Conservation (phyloP, 805 yeast genomes). For the Priceomyces carsonii region DNA sequence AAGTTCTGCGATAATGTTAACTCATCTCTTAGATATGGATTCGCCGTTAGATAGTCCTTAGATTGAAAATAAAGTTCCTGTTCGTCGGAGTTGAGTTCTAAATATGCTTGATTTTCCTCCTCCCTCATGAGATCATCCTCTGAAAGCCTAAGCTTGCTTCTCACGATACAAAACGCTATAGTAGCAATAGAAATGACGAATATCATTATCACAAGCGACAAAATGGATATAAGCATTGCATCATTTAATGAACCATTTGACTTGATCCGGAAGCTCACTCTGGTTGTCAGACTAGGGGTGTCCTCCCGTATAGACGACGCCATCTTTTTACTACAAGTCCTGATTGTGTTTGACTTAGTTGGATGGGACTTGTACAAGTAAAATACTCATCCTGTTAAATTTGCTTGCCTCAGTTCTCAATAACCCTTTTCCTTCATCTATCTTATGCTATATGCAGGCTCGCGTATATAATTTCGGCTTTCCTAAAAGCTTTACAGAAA, state of each 20-base stretch:
- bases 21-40: constrained; percentile 42
- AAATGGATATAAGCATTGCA: constrained; percentile 8
- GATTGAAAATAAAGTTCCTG: constrained; percentile 70
- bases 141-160: constrained; percentile 14
- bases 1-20: constrained; percentile 59
- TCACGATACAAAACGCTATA: constrained; percentile 9
- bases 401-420: no score
- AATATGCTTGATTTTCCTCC: constrained; percentile 58
- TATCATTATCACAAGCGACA: constrained; percentile 8
- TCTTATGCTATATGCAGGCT: no score
- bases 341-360: no score
- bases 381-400: no score
- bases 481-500: no score
- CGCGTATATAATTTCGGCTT: no score
- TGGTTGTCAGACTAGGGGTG: no score
- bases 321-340: no score
- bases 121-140: constrained; percentile 62
- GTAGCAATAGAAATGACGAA: constrained; percentile 7
- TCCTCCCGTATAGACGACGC: no score
- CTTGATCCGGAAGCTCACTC: no score
- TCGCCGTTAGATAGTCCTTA: constrained; percentile 42
- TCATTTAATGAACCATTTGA: constrained; percentile 6
- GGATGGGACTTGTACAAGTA: no score
- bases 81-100: constrained; percentile 65
- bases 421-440: no score